These are phyloP conservation scores for Citrus reticulata DNA, from an alignment of 345 rosid species.

Conservation along the genomic window DNA sequence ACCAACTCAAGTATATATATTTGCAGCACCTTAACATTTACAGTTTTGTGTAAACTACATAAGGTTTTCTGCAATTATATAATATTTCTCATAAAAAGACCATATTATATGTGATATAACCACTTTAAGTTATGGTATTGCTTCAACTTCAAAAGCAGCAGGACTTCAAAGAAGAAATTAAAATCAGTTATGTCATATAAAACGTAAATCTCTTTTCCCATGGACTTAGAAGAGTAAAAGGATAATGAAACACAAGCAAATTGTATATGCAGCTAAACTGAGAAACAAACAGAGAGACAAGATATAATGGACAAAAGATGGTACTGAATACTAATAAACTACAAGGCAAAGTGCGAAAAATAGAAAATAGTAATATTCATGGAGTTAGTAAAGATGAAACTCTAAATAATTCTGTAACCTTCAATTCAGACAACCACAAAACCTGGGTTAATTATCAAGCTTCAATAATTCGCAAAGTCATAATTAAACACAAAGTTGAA, in stretches of 20 bases:
- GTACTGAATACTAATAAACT: background rate
- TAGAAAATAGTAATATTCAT: background rate
- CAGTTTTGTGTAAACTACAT: background rate
- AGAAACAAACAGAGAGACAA: background rate
- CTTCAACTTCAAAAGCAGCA: background rate
- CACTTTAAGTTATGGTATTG: background rate
- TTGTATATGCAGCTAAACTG: background rate
- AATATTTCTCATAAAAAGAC: background rate
- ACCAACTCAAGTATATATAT: background rate
- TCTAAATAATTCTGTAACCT: background rate
- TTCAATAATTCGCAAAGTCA: background rate
- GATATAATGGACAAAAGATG: background rate
- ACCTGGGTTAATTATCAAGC: background rate
- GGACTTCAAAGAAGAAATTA: background rate
- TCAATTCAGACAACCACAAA: background rate
- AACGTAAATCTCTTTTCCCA: background rate
- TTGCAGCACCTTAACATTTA: background rate
- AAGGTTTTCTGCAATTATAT: background rate
- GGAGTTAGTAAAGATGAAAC: background rate
- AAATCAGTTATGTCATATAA: background rate
- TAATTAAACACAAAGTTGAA: background rate
- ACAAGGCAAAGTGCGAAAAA: background rate
- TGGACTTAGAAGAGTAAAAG: background rate
- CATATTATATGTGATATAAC: background rate
- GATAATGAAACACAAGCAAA: background rate